Base-by-base conservation (phyloP, 768 basidiomycete genomes). In the Melanogaster broomeanus region DNA sequence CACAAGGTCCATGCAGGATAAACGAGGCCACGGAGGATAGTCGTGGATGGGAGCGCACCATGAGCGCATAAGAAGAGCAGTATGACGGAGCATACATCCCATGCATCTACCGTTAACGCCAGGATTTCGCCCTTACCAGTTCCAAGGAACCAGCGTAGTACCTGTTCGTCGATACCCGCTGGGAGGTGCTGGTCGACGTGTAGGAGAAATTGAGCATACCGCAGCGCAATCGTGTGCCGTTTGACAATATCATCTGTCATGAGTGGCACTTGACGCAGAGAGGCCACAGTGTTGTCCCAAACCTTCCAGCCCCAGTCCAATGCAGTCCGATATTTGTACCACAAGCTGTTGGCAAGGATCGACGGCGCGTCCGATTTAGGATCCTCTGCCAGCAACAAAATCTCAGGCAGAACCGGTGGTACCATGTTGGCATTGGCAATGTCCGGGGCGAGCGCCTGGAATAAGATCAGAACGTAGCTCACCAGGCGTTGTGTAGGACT, bases 251-350 rank as follows among this genome's bases (percentile, higher is more conserved):
- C 83, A 4, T 73, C 59, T 15, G 76, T 76, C 74, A 87, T 79
- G 39, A 69, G 66, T 6, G 85, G 81, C 39, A 88, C 75, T 63
- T 87, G 85, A 38, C 84, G 86, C 39, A 93, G 72, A 45, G 84
- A 85, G 6, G 87, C 82, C 39, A 93, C 76, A 1, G 85, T 82
- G 59, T 88, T 91, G 63, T 91, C 88, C 90, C 90, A 92, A 18
- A 87, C 86, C 59, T 85, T 87, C 82, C 83, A 87, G 2, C 80
- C 88, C 88, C 90, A 91, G 58, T 89, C 81, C 13, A 68, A 61
- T 0, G 88, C 81, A 15, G 80, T 81, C 38, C 87, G 82, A 59
- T 91, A 91, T 62, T 88, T 87, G 67, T 88, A 87, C 90, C 90
- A 93, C 13, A 93, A 73, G 41, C 79, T 79, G 58, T 87, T 87